Base-by-base conservation (phyloP, 805 yeast species). In the Groenewaldozyma tartarivorans region DNA sequence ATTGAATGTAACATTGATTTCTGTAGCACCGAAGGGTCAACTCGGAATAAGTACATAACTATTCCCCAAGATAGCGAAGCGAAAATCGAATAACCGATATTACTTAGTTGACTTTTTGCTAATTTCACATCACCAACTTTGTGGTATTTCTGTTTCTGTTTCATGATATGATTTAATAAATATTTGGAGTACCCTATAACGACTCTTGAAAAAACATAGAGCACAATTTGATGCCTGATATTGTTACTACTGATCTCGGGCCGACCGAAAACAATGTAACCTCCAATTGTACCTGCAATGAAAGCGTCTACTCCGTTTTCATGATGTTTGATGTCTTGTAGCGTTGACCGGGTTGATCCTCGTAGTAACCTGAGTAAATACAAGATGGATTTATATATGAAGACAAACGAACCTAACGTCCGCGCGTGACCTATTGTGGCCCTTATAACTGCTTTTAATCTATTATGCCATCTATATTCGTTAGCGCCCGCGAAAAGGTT, bases 211-310 rank as follows among this genome's bases (percentile, higher is more conserved):
- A 79, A 71, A 46, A 85, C 79, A 52, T 82, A 82, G 38, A 82
- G 66, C 1, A 87, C 82, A 48, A 82, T 73, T 58, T 81, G 88
- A 47, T 76, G 80, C n/a, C 82, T 68, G 21, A 81, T 77, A 66
- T 71, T 16, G 56, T 62, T 46, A 57, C 46, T 43, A 7, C 46
- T 45, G 0, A 52, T 46, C 16, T 44, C 34, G 20, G 39, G 40
- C 29, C 66, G 61, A 0, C 73, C 71, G 45, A 66, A 68, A 13
- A 68, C 69, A 9, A 61, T 11, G 34, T 53, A 59, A 2, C 71
- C 73, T 4, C 68, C 67, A 6, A 67, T 36, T 3, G 53, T 41
- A 3, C 72, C 73, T 13, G 67, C 63, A 16, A 62, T 21, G 38
- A 59, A 48, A 18, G 61, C 45, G 40, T 53, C 51, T 38, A 36